Evolutionary conservation across 768 basidiomycete species (phyloP).

Genomic region (Termitomyces sp.): DNA sequence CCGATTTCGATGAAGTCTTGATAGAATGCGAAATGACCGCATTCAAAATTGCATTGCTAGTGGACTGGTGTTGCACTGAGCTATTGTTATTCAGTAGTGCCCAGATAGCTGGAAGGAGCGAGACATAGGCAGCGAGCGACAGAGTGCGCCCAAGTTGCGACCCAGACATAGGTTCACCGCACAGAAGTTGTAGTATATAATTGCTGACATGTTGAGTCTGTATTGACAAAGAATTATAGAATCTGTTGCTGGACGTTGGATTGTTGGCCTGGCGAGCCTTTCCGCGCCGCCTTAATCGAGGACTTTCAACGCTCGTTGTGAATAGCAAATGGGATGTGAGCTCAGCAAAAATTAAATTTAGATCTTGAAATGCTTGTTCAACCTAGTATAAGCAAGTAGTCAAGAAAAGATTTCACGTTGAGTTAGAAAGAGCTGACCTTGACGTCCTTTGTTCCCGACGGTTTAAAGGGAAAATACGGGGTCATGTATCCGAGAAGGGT

Average conservation of each 20-base stretch:
- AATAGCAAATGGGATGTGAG: conserved; percentile 60
- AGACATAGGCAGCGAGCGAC: conserved; percentile 49
- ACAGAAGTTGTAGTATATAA: conserved; percentile 56
- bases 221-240: conserved; percentile 20
- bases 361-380: conserved; percentile 60
- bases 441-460: conserved; percentile 42
- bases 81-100: conserved; percentile 49
- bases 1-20: conserved; percentile 51
- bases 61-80: conserved; percentile 12
- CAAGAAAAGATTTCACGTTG: neutral
- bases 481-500: conserved; percentile 67
- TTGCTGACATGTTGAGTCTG: conserved; percentile 49
- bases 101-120: conserved; percentile 77
- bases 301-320: conserved; percentile 18
- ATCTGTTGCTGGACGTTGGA: neutral
- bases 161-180: conserved; percentile 37
- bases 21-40: conserved; percentile 65
- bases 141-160: conserved; percentile 46
- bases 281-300: conserved; percentile 15
- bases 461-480: conserved; percentile 78
- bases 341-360: conserved; percentile 77
- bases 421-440: conserved; percentile 36
- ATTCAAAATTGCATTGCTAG: conserved; percentile 33
- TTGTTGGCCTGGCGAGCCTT: conserved; percentile 13
- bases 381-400: conserved; percentile 31